Percentiles rank a stretch among this genome's conserved stretches.
Conservation (phyloP, 257 asterid genomes). For the Striga asiatica region DNA sequence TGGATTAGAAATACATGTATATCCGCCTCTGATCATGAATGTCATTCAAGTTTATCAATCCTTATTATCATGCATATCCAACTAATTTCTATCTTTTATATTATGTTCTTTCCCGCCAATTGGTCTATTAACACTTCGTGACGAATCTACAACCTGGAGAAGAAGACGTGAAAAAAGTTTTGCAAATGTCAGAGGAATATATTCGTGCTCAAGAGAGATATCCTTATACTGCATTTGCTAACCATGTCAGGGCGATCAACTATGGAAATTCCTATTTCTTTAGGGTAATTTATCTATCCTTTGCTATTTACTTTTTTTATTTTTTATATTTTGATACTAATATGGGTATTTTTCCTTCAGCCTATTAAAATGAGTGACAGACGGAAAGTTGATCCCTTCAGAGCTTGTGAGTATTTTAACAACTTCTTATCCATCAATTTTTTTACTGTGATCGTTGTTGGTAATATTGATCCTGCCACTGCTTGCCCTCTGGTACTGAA, state of each 20-base stretch:
- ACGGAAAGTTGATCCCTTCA: slow-evolving; percentile 64
- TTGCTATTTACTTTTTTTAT: no score
- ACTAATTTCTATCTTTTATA: slow-evolving; percentile 15
- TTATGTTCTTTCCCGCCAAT: slow-evolving; percentile 29
- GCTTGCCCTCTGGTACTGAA: slow-evolving; percentile 73
- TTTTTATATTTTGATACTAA: not conserved
- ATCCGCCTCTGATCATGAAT: no score
- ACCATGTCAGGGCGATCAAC: slow-evolving; percentile 83
- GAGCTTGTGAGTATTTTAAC: slow-evolving; percentile 74
- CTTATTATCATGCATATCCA: no score
- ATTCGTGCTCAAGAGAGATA: no score
- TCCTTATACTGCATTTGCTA: no score
- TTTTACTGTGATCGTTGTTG: slow-evolving; percentile 75
- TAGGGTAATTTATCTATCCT: slow-evolving; percentile 42
- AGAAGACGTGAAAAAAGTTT: no score
- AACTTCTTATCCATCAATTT: slow-evolving; percentile 80
- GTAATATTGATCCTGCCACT: slow-evolving; percentile 69
- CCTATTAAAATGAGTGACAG: slow-evolving; percentile 61
- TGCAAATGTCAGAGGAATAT: slow-evolving; percentile 96
- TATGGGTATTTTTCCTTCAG: slow-evolving; percentile 30
- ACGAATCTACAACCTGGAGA: slow-evolving; percentile 75
- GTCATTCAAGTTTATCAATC: no score
- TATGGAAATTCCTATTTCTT: slow-evolving; percentile 90
- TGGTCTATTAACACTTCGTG: slow-evolving; percentile 81
- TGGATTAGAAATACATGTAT: no score